Base-by-base conservation (phyloP, 139 green algal species). In the Chlorella vulgaris region DNA sequence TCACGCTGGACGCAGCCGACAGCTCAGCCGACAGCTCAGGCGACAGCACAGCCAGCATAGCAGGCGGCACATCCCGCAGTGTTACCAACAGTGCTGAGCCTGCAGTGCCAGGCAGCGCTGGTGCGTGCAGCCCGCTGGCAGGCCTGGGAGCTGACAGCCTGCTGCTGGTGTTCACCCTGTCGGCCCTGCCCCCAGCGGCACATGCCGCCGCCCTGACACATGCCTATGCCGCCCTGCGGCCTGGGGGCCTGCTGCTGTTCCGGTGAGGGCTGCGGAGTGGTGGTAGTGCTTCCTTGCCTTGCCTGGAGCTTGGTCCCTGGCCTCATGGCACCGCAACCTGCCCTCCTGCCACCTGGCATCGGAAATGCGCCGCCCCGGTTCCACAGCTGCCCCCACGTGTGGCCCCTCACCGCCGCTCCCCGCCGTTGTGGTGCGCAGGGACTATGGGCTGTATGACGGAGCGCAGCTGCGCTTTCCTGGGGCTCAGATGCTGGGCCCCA, bases 141-240 rank as follows among this genome's bases (percentile, higher is more conserved):
- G 70, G 80, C 3, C 26, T 88, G n/a, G 36, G 42, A 2, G 88
- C 85, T 8, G 90, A 96, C 76, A 79, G 74, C 5, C 70, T 86
- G 28, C 86, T 97, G 65, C 90, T 96, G 50, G 88, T 96, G 67
- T 97, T 97, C 81, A 95, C 92, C 2, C 88, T 97, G 42, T 92
- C 87, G 0, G 93, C 93, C 4, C 86, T 96, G 43, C 7, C 63
- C 4, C 89, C 89, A 0, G 26, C 53, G 8, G 78, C 78, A n/a
- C 91, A 89, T 86, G 39, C 71, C 22, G 62, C 58, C 51, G 70
- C 83, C 70, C 83, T 91, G 69, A 33, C 21, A 2, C 42, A 67
- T 31, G 87, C 87, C 26, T 83, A 58, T 29, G 81, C 80, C 0
- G 66, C 80, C 33, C 76, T 97, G 51, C 40, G 47, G 26, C 88